Percentiles rank a stretch among this genome's conserved stretches.
These are phyloP conservation scores for Pseudocercospora vitis DNA, from an alignment of 2,329 filamentous ascomycete genomes.

Conservation along the genomic window DNA sequence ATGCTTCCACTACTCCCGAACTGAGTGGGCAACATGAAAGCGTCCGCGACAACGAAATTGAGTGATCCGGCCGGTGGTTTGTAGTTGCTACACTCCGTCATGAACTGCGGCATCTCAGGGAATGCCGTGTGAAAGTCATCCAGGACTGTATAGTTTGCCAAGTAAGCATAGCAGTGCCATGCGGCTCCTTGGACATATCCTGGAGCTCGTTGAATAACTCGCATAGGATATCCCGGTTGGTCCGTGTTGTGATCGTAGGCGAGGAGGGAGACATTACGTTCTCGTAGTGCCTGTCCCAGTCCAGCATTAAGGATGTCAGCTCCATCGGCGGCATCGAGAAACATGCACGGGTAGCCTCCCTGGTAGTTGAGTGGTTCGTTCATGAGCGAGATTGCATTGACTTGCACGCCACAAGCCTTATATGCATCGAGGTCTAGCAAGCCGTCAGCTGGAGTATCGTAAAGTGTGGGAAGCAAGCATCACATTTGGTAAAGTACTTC, in stretches of 20 bases:
- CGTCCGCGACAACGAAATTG: constrained; percentile 27
- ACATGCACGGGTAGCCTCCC: constrained; percentile 42
- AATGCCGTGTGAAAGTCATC: constrained; percentile 45
- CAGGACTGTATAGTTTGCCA: constrained; percentile 39
- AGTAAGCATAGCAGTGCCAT: constrained; percentile 42
- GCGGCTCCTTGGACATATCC: constrained; percentile 37
- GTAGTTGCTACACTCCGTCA: constrained; percentile 51
- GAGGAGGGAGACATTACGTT: constrained; percentile 36
- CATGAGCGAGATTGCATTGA: constrained; percentile 43
- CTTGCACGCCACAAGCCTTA: constrained; percentile 33
- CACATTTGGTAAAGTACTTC: neutral
- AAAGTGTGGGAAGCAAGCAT: neutral
- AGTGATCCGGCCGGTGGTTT: constrained; percentile 14
- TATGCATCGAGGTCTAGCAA: constrained; percentile 36
- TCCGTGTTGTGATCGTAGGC: constrained; percentile 46
- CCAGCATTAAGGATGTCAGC: constrained; percentile 38
- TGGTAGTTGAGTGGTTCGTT: constrained; percentile 45
- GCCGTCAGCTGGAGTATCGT: neutral
- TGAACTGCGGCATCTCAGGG: constrained; percentile 47
- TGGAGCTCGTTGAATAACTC: constrained; percentile 36
- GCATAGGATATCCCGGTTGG: constrained; percentile 38
- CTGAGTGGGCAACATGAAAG: constrained; percentile 37
- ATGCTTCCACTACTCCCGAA: constrained; percentile 50
- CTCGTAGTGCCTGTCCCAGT: constrained; percentile 24
- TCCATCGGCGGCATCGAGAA: constrained; percentile 39